These are phyloP conservation scores for Paramecium sexaurelia DNA, from an alignment of 73 alveolate species.

Conservation along the genomic window DNA sequence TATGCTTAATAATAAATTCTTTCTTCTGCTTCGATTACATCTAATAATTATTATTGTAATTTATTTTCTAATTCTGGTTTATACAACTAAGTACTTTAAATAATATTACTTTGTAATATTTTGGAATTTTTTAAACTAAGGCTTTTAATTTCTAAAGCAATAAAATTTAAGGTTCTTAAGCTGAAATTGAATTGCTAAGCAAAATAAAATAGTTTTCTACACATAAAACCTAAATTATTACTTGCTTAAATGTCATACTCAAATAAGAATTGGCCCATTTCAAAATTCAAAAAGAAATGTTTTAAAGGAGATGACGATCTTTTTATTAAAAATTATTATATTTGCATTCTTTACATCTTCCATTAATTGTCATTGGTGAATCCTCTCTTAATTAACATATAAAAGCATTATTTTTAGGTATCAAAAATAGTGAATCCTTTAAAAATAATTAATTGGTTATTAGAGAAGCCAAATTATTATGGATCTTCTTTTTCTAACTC, in stretches of 20 bases:
- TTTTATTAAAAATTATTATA: not conserved
- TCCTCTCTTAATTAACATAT: constrained; percentile 3
- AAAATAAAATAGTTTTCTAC: not conserved
- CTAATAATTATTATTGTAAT: not conserved
- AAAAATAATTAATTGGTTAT: not conserved
- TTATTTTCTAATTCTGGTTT: not conserved
- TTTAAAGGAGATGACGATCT: not conserved
- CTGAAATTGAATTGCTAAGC: not conserved
- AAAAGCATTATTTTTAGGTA: not conserved
- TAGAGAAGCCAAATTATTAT: not conserved
- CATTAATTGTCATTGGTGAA: not conserved
- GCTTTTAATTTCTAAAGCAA: not conserved
- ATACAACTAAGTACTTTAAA: not conserved
- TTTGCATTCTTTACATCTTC: not conserved
- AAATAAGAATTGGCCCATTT: not conserved
- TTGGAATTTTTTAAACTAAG: not conserved
- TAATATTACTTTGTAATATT: not conserved
- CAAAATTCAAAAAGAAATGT: not conserved
- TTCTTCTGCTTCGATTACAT: not conserved
- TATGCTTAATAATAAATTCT: not conserved
- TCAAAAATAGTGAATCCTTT: constrained; percentile 16
- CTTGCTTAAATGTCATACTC: not conserved
- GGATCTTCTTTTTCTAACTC: not conserved
- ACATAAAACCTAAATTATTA: not conserved
- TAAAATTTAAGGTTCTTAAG: not conserved